Conservation (phyloP, 805 yeast species). For the Tetrapisispora fleetii region DNA sequence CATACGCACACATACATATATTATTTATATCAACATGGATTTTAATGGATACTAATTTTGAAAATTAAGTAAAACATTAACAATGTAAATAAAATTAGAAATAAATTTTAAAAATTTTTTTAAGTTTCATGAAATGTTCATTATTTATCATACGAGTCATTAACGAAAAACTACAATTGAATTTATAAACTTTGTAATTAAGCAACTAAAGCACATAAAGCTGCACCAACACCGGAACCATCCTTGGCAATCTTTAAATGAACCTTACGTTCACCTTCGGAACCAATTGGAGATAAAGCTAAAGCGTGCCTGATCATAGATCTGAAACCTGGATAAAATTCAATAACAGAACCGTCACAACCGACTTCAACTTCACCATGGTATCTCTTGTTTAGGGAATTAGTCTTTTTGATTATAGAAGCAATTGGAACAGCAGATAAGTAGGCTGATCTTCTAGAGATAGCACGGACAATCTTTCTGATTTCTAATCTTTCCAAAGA, state of each 20-base stretch:
- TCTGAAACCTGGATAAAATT: slow-evolving; percentile 85
- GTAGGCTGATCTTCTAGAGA: slow-evolving; percentile 82
- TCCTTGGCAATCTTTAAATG: slow-evolving; percentile 80
- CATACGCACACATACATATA: too few species aligned
- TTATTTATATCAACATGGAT: too few species aligned
- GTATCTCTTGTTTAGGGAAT: slow-evolving; percentile 44
- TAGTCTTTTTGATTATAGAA: slow-evolving; percentile 60
- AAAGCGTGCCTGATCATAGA: slow-evolving; percentile 73
- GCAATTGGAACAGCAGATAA: slow-evolving; percentile 85
- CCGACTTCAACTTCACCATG: slow-evolving; percentile 84
- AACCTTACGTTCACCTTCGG: slow-evolving; percentile 64
- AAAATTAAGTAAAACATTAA: background rate
- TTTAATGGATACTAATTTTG: background rate
- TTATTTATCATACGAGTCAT: slow-evolving; percentile 1
- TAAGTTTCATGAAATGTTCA: slow-evolving; percentile 3
- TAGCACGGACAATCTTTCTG: slow-evolving; percentile 64
- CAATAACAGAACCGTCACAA: slow-evolving; percentile 91
- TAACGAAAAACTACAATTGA: slow-evolving; percentile 1
- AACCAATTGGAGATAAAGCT: slow-evolving; percentile 56
- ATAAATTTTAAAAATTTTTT: too few species aligned
- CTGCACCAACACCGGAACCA: slow-evolving; percentile 97
- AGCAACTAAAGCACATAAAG: slow-evolving; percentile 64
- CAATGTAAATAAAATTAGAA: background rate
- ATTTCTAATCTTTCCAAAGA: slow-evolving; percentile 63
- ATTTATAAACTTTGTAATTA: slow-evolving; percentile 1